phyloP scores from a whole-genome alignment of 2,329 filamentous ascomycete species.

The Apiospora hydei region DNA sequence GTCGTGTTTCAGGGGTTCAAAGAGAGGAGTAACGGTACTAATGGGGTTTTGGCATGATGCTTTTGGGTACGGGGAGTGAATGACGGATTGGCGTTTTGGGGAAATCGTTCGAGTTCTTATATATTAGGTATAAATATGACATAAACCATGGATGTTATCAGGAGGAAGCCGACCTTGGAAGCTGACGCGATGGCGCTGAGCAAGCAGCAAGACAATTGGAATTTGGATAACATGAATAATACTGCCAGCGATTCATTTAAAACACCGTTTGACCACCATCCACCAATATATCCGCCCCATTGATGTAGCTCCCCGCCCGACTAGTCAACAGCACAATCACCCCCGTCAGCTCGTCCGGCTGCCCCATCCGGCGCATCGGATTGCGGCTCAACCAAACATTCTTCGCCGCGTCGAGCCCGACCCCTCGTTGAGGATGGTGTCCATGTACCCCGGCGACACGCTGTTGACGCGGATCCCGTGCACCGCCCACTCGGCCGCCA shows the following conservation, averaged over 20 bases:
- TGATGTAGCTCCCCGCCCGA: constrained; percentile 71
- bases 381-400: constrained; percentile 64
- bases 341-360: constrained; percentile 68
- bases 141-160: too few relatives aligned
- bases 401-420: constrained; percentile 60
- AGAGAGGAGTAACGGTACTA: not conserved
- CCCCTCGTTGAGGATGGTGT: constrained; percentile 75
- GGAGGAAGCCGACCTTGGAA: too few relatives aligned
- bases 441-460: constrained; percentile 79
- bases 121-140: too few relatives aligned
- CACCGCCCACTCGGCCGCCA: constrained; percentile 77
- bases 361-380: constrained; percentile 71
- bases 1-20: constrained; percentile 21
- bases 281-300: constrained; percentile 69
- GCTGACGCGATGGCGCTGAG: too few relatives aligned
- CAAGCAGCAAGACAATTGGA: not conserved
- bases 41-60: not conserved
- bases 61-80: too few relatives aligned
- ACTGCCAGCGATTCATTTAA: not conserved
- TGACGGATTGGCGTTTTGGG: too few relatives aligned
- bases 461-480: constrained; percentile 76
- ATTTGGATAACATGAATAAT: not conserved
- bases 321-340: constrained; percentile 67
- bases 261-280: constrained; percentile 60
- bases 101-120: not conserved